phyloP scores from a whole-genome alignment of 1,284 basidiomycete genomes.

The Ceratobasidium sp. region DNA sequence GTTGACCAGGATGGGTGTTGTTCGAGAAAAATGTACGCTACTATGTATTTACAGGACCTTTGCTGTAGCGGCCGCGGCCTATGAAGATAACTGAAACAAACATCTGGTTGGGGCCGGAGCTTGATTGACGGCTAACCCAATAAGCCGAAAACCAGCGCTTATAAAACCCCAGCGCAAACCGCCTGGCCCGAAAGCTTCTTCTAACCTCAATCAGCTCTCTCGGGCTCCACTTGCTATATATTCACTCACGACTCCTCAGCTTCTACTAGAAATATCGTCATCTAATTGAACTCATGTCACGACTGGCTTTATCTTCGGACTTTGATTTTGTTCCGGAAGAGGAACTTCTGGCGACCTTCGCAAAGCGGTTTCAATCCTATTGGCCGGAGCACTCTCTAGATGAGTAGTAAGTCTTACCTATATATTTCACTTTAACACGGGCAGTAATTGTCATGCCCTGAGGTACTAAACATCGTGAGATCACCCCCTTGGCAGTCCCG shows the following conservation, averaged over 20 bases:
- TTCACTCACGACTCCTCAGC: background rate
- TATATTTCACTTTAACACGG: background rate
- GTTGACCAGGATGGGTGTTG: no score
- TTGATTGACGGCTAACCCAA: constrained; percentile 6
- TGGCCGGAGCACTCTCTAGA: constrained; percentile 34
- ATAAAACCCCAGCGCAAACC: background rate
- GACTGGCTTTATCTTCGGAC: constrained; percentile 1
- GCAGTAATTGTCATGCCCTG: background rate
- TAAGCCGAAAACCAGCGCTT: constrained; percentile 3
- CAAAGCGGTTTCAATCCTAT: constrained; percentile 25
- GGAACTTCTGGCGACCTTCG: constrained; percentile 10
- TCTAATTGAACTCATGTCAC: background rate
- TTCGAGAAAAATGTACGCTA: no score
- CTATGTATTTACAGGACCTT: no score
- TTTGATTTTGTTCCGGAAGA: constrained; percentile 29
- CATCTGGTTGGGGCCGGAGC: constrained; percentile 6
- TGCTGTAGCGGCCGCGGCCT: no score
- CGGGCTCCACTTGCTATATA: background rate
- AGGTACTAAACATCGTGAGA: background rate
- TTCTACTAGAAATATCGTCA: background rate
- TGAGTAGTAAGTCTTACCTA: constrained; percentile 21
- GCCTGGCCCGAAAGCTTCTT: background rate
- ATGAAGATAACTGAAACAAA: background rate
- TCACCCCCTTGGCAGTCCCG: background rate
- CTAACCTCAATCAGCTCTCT: background rate